Conservation (phyloP, 768 basidiomycete species). For the Leccinum imitatum region DNA sequence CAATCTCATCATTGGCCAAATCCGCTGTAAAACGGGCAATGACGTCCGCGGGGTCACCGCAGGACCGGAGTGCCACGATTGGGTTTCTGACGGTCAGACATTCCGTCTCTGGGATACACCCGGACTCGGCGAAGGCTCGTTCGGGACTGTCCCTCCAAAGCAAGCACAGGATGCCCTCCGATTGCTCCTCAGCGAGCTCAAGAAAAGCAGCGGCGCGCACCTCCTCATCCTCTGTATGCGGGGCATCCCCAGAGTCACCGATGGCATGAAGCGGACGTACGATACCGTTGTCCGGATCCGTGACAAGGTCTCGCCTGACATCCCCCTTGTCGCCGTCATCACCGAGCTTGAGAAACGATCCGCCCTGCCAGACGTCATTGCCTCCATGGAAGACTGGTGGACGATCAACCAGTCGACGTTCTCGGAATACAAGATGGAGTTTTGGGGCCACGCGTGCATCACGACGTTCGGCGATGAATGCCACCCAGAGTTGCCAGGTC, state of each 20-base stretch:
- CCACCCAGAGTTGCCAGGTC: not conserved
- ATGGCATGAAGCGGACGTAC: not conserved
- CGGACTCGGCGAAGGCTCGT: conserved; percentile 16
- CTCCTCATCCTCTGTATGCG: conserved; percentile 2
- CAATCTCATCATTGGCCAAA: conserved; percentile 28
- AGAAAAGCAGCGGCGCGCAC: conserved; percentile 14
- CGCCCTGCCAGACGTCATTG: not conserved
- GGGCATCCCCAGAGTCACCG: not conserved
- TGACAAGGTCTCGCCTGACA: not conserved
- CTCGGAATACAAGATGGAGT: not conserved
- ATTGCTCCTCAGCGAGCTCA: conserved; percentile 22
- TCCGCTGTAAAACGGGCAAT: not conserved
- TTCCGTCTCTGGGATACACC: conserved; percentile 30
- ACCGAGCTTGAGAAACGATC: not conserved
- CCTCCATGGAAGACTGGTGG: not conserved
- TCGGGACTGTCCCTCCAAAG: conserved; percentile 8
- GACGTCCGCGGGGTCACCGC: conserved; percentile 6
- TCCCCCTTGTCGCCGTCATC: not conserved
- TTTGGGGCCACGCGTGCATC: not conserved
- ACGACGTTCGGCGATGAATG: not conserved
- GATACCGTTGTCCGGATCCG: not conserved
- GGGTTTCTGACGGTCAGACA: conserved; percentile 18
- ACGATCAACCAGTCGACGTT: not conserved
- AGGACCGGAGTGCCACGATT: conserved; percentile 20
- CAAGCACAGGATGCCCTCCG: conserved; percentile 16